These are phyloP conservation scores for Aureobasidium leucospermi DNA, from an alignment of 2,329 filamentous ascomycete genomes.

Conservation along the genomic window DNA sequence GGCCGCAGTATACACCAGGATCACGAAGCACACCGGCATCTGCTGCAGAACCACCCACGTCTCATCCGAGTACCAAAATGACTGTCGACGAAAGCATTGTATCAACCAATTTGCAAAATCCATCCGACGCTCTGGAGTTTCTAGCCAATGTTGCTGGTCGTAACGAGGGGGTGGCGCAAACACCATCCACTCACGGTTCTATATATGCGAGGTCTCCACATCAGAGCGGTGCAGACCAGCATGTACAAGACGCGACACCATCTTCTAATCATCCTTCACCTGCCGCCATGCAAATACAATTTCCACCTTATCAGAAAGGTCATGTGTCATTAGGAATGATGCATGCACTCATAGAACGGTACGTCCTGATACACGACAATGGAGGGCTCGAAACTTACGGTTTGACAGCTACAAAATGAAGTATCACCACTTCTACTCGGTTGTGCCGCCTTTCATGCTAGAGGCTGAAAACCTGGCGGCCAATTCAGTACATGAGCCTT, in stretches of 20 bases:
- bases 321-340: conserved; percentile 24
- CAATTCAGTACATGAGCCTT: conserved; percentile 25
- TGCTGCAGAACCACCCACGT: conserved; percentile 1
- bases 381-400: neutral
- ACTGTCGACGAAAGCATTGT: conserved; percentile 26
- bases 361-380: neutral
- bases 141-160: conserved; percentile 27
- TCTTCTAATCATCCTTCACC: neutral
- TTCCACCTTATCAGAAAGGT: conserved; percentile 24
- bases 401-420: conserved; percentile 23
- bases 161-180: conserved; percentile 22
- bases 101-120: conserved; percentile 27
- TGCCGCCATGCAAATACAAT: conserved; percentile 12
- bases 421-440: conserved; percentile 28
- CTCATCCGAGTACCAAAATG: conserved; percentile 5
- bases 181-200: conserved; percentile 24
- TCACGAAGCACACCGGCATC: neutral
- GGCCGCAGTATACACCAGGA: conserved; percentile 1
- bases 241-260: neutral
- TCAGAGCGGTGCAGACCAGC: conserved; percentile 8
- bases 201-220: conserved; percentile 19
- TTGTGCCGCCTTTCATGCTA: conserved; percentile 25
- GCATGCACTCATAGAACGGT: conserved; percentile 20
- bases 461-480: conserved; percentile 23
- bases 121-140: conserved; percentile 28